Percentiles rank a stretch among this genome's conserved stretches.
phyloP scores from a whole-genome alignment of 2,329 filamentous ascomycete genomes.

The Chrysoporthe cubensis region DNA sequence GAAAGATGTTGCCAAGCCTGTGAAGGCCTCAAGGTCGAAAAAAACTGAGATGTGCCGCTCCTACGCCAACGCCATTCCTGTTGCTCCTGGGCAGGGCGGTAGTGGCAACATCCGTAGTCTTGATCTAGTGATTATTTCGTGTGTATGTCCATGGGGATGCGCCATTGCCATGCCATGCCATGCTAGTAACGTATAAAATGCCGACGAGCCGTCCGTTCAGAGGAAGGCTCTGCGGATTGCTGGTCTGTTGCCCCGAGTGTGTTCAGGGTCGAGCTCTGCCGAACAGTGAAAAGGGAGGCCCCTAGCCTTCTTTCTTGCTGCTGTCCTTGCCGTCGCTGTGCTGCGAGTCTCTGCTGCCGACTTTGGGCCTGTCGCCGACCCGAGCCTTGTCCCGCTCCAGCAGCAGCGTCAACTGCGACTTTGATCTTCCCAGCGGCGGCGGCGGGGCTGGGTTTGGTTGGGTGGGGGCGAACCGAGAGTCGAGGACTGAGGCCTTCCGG shows the following conservation, averaged over 20 bases:
- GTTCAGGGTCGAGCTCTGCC: not conserved
- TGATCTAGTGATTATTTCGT: not conserved
- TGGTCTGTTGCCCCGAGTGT: not conserved
- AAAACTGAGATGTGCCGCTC: not conserved
- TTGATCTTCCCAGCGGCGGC: constrained; percentile 60
- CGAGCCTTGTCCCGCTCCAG: constrained; percentile 56
- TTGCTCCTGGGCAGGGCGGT: not conserved
- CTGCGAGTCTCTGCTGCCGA: constrained; percentile 9
- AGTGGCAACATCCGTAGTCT: not conserved
- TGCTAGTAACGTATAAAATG: not conserved
- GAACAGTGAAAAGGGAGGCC: not conserved
- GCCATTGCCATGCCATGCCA: not conserved
- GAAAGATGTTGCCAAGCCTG: constrained; percentile 2
- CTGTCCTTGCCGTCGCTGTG: constrained; percentile 8
- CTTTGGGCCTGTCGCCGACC: constrained; percentile 32
- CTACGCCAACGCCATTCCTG: constrained; percentile 6
- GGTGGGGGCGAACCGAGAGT: constrained; percentile 51
- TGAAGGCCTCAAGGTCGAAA: not conserved
- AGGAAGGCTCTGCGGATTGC: not conserved
- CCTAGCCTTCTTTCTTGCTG: constrained; percentile 10
- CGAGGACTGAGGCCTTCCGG: constrained; percentile 40
- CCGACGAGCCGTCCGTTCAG: not conserved
- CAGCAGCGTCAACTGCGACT: constrained; percentile 62
- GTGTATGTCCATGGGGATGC: not conserved
- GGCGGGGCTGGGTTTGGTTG: constrained; percentile 49